A percentile compares a stretch with the other conserved stretches of the same genome.
These are phyloP conservation scores for Amanita thiersii DNA, from an alignment of 768 basidiomycete genomes.

Conservation along the genomic window DNA sequence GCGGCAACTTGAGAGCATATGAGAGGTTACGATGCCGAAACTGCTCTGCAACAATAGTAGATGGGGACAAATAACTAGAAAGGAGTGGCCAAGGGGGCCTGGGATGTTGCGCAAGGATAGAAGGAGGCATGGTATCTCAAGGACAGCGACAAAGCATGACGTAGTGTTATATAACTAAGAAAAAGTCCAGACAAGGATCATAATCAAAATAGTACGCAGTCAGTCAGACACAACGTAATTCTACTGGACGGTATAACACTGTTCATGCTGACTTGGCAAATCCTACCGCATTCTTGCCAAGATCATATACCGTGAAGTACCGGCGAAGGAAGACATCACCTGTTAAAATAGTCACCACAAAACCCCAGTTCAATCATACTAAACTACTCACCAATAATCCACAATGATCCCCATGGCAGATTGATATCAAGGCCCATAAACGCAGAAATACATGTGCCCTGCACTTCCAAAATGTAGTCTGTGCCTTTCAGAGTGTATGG, in stretches of 20 bases:
- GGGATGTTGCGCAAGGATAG: neutral
- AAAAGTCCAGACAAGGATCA: neutral
- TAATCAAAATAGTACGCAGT: neutral
- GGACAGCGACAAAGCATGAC: neutral
- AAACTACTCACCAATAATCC: slow-evolving; percentile 70
- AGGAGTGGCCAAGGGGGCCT: neutral
- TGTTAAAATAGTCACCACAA: slow-evolving; percentile 16
- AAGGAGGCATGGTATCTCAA: slow-evolving; percentile 1
- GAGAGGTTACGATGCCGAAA: neutral
- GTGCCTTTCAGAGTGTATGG: slow-evolving; percentile 69
- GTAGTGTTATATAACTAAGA: neutral
- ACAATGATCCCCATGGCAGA: slow-evolving; percentile 67
- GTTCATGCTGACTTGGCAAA: slow-evolving; percentile 47
- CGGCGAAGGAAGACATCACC: slow-evolving; percentile 90
- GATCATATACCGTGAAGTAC: slow-evolving; percentile 88
- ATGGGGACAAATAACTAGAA: neutral
- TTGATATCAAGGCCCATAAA: slow-evolving; percentile 93
- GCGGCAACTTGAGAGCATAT: slow-evolving; percentile 11
- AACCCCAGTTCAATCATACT: neutral
- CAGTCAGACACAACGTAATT: neutral
- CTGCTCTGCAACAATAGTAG: neutral
- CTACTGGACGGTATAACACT: neutral
- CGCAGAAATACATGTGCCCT: slow-evolving; percentile 88
- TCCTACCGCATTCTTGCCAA: slow-evolving; percentile 71
- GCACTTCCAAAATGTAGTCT: slow-evolving; percentile 88